Conservation (phyloP, 1,284 basidiomycete genomes). For the Afroboletus lepidellus region DNA sequence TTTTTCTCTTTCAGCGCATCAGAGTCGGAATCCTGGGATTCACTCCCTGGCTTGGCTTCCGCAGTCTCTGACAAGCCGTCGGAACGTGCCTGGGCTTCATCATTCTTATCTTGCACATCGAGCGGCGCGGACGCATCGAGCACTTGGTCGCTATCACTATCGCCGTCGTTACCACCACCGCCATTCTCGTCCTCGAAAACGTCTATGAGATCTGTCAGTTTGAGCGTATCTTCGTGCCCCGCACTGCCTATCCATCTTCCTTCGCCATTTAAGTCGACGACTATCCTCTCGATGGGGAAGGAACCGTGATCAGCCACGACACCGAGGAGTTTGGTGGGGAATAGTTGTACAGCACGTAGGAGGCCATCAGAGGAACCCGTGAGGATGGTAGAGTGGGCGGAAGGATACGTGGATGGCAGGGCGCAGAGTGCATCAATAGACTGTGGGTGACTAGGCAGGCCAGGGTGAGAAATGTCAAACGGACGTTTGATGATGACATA, state of each 20-base stretch:
- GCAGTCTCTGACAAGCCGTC: background rate
- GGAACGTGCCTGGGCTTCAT: slow-evolving; percentile 7
- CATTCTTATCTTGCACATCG: slow-evolving; percentile 39
- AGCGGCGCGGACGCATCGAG: slow-evolving; percentile 34
- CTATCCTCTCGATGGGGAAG: slow-evolving; percentile 88
- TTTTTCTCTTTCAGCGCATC: slow-evolving; percentile 47
- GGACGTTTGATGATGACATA: slow-evolving; percentile 33
- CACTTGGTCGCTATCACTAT: slow-evolving; percentile 29
- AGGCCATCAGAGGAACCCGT: slow-evolving; percentile 94
- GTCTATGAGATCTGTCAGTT: slow-evolving; percentile 77
- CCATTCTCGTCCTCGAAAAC: slow-evolving; percentile 47
- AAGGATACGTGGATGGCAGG: slow-evolving; percentile 64
- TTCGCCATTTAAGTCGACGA: slow-evolving; percentile 52
- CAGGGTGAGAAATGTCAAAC: slow-evolving; percentile 8
- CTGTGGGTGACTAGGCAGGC: slow-evolving; percentile 67
- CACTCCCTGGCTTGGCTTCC: slow-evolving; percentile 13
- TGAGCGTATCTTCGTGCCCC: slow-evolving; percentile 87
- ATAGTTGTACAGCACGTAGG: slow-evolving; percentile 84
- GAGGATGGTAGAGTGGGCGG: slow-evolving; percentile 72
- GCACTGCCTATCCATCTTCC: slow-evolving; percentile 87
- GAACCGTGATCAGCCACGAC: slow-evolving; percentile 89
- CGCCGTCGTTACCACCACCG: slow-evolving; percentile 19
- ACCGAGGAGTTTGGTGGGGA: slow-evolving; percentile 89
- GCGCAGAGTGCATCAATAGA: slow-evolving; percentile 83
- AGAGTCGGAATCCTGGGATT: slow-evolving; percentile 36